Evolutionary conservation across 208 protist genomes (phyloP), one percentile per base, ranked within the genome.

Genomic region (Tritrichomonas musculus): DNA sequence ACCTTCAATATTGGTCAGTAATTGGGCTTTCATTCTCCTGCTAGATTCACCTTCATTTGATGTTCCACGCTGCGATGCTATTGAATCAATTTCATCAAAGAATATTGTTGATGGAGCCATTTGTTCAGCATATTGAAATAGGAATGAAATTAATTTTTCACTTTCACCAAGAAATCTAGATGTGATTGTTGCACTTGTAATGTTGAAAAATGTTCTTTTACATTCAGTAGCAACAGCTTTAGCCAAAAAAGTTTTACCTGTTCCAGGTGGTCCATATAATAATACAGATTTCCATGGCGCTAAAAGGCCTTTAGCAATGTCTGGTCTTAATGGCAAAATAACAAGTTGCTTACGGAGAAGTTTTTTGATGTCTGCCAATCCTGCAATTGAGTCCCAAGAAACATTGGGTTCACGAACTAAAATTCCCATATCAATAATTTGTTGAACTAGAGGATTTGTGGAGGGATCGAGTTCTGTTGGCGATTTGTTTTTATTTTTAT

Each of bases 101-200:
- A 98, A 98, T 17, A 98, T 97, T 39, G 97, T 96, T 9, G 96
- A 94, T 22, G 97, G 97, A 82, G 95, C 94, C 13, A 95, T 92
- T 73, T 93, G 72, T 17, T 94, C 69, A 25, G 97, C 97, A 25
- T 97, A 94, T 11, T 94, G 95, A 93, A 98, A 98, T 3, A 98
- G 94, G 17, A 95, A 94, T 49, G 96, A 94, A 8, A 98, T 96
- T 33, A 98, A 75, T 94, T 97, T 97, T 80, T 97, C 97, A 44
- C 94, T 93, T n/a, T 96, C 96, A 14, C 95, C 96, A 11, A 96
- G 95, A 84, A 94, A 98, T 82, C 97, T 98, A 14, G 95, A 96
- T 1, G 96, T 97, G 1, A 98, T 94, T 0, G 96, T 96, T 2
- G 96, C 96, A 17, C 97, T 94, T 17, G 95, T 96, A 30, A 98